Evolutionary conservation across 768 basidiomycete genomes (phyloP).

Genomic region (Plicaturopsis crispa): DNA sequence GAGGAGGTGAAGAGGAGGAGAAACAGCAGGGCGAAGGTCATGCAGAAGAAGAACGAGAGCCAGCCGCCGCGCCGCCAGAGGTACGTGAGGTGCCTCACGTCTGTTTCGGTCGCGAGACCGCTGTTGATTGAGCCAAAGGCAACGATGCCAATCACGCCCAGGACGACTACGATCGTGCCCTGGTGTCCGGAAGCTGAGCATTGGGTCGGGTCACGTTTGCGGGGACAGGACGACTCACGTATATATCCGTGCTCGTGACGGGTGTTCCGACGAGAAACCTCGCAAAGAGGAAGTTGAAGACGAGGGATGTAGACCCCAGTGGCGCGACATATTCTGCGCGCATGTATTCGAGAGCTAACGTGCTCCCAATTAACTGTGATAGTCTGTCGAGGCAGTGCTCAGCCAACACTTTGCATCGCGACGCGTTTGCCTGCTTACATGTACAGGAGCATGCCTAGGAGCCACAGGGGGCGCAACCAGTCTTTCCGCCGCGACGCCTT

Average conservation of each 20-base stretch:
- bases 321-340: constrained; percentile 97
- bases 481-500: constrained; percentile 67
- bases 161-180: constrained; percentile 78
- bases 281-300: constrained; percentile 96
- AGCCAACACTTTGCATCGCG: background rate
- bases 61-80: constrained; percentile 86
- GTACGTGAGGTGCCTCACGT: constrained; percentile 66
- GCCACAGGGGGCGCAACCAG: constrained; percentile 82
- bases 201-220: constrained; percentile 1
- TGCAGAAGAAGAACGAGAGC: constrained; percentile 85
- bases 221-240: constrained; percentile 35
- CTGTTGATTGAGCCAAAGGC: constrained; percentile 81
- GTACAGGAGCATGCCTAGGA: constrained; percentile 90
- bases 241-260: constrained; percentile 77
- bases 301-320: constrained; percentile 84
- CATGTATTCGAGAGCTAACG: constrained; percentile 82
- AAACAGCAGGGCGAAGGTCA: constrained; percentile 58
- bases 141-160: constrained; percentile 84
- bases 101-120: constrained; percentile 66
- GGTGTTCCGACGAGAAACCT: constrained; percentile 82
- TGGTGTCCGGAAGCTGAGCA: constrained; percentile 17
- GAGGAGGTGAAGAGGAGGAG: constrained; percentile 63
- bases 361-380: constrained; percentile 83
- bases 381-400: constrained; percentile 34
- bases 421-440: constrained; percentile 46